These are phyloP conservation scores for Fraxinus latifolia DNA, from an alignment of 305 asterid genomes.

Conservation along the genomic window DNA sequence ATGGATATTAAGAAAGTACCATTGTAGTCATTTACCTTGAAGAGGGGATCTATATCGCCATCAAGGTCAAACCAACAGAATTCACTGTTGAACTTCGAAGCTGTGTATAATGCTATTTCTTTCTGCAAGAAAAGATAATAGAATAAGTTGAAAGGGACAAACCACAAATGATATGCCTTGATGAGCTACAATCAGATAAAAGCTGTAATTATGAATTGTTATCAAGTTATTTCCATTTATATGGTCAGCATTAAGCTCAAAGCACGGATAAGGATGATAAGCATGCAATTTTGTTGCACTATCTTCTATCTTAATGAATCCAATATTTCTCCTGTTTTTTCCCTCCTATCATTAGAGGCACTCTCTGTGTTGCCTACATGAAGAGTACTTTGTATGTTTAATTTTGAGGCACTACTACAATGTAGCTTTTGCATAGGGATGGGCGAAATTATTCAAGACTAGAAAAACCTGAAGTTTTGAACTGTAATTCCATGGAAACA, in stretches of 20 bases:
- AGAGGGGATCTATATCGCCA: conserved; percentile 96
- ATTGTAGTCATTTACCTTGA: conserved; percentile 61
- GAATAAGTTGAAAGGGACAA: conserved; percentile 6
- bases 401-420: neutral
- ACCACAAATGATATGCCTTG: conserved; percentile 11
- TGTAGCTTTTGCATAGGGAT: neutral
- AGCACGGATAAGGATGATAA: neutral
- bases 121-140: conserved; percentile 63
- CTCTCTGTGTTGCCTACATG: neutral
- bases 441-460: neutral
- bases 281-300: neutral
- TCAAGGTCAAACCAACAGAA: conserved; percentile 98
- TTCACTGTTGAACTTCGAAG: conserved; percentile 90
- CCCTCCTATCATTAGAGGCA: neutral
- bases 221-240: neutral
- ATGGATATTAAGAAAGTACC: neutral
- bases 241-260: conserved; percentile 3
- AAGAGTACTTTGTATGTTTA: neutral
- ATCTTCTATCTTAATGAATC: neutral
- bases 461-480: neutral
- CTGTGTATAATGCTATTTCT: conserved; percentile 93
- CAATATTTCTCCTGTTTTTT: neutral
- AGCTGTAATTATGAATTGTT: conserved; percentile 24
- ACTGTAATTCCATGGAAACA: neutral
- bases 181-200: conserved; percentile 15